These are phyloP conservation scores for Flaveria brownii DNA, from an alignment of 129 eudicot genomes.

Conservation along the genomic window DNA sequence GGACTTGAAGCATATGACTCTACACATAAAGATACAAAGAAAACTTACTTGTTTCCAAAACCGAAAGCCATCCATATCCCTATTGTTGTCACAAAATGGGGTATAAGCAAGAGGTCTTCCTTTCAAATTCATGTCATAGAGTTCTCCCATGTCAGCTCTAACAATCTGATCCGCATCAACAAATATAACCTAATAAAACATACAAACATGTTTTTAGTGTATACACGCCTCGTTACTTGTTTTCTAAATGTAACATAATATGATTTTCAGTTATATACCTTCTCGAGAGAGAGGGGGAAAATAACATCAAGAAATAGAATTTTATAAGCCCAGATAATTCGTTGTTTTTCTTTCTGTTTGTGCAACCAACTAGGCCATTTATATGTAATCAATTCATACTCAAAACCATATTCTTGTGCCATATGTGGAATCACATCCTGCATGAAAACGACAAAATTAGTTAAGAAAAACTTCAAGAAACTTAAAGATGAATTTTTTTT, in stretches of 20 bases:
- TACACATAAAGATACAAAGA: no score
- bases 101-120: conserved; percentile 95
- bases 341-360: conserved; percentile 91
- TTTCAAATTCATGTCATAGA: conserved; percentile 93
- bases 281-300: conserved; percentile 92
- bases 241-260: not conserved
- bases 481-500: not conserved
- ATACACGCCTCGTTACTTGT: not conserved
- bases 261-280: conserved; percentile 47
- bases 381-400: conserved; percentile 89
- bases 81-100: conserved; percentile 94
- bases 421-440: conserved; percentile 97
- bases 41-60: conserved; percentile 90
- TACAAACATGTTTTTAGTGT: not conserved
- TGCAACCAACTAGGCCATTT: conserved; percentile 99
- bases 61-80: conserved; percentile 94
- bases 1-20: no score
- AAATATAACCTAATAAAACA: conserved; percentile 79
- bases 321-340: conserved; percentile 97
- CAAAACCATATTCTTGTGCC: conserved; percentile 92
- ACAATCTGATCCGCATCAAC: conserved; percentile 98
- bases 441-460: not conserved
- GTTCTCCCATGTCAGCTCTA: conserved; percentile 97
- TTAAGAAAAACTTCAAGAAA: not conserved
- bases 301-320: conserved; percentile 97